phyloP scores from a whole-genome alignment of 176 grass and related monocot species.

The Olyra latifolia region DNA sequence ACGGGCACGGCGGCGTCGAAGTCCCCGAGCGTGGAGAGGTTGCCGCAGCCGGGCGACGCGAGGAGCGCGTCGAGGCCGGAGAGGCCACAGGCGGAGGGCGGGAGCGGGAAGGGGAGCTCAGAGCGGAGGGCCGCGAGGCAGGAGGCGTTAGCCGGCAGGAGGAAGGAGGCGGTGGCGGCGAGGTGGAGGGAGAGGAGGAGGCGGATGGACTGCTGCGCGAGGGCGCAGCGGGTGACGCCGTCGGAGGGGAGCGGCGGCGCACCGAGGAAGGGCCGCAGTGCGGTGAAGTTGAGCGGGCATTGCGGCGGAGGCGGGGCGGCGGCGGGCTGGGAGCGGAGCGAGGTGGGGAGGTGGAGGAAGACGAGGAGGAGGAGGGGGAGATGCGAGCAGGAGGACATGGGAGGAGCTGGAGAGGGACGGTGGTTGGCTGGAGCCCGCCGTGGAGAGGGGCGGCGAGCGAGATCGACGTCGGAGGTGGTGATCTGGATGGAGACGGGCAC shows the following conservation, averaged over 20 bases:
- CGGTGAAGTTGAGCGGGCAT: constrained; percentile 81
- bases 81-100: constrained; percentile 48
- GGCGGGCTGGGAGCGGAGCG: constrained; percentile 17
- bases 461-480: neutral
- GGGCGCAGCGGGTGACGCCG: constrained; percentile 43
- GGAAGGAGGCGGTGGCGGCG: constrained; percentile 45
- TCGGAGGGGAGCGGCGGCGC: neutral
- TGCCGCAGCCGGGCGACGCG: constrained; percentile 58
- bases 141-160: constrained; percentile 39
- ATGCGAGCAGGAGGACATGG: constrained; percentile 12
- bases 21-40: constrained; percentile 50
- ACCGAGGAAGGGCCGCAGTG: constrained; percentile 43
- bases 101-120: constrained; percentile 43
- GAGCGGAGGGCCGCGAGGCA: constrained; percentile 39
- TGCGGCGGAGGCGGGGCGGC: neutral
- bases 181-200: constrained; percentile 60
- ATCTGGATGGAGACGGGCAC: no score
- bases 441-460: no score
- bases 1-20: constrained; percentile 55
- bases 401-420: neutral
- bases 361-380: neutral
- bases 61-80: constrained; percentile 35
- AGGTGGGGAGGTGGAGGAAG: neutral
- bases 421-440: neutral
- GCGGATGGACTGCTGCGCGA: constrained; percentile 36